Base-by-base conservation (phyloP, 139 green algal genomes). In the Picochlorum sp. region DNA sequence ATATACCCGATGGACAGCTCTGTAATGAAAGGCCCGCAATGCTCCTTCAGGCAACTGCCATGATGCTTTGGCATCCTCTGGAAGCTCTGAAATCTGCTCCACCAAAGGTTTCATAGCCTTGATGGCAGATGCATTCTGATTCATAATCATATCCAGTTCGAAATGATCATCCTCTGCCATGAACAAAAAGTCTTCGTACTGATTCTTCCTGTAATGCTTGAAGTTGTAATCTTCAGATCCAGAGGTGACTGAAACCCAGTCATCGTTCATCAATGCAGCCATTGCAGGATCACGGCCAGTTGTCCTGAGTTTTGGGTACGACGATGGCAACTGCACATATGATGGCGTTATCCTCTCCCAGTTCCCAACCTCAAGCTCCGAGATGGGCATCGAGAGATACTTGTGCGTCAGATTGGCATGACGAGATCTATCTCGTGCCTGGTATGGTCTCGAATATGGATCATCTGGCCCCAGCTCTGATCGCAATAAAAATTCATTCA, bases 171-270 rank as follows among this genome's bases (percentile, higher is more conserved):
- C 94, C 76, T 99, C 94, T 52, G 87, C 95, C 44, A 84, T 79
- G 71, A 91, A 89, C 58, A 87, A 74, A 9, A 77, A 79, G 73
- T 97, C 91, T 79, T 97, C 92, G 57, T 97, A 98, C 82, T 98
- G 94, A 74, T 99, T 99, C 75, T 97, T 97, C 65, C 92, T 83
- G 89, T 98, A 97, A 63, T 95, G 82, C 74, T 91, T 95, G 80
- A 95, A 95, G 14, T 79, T 86, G 76, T 90, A 90, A 73, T 94
- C 89, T 70, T 95, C 90, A 21, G 80, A 90, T 41, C 92, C 92
- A n/a, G 82, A 92, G 51, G 94, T 97, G 34, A 98, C 92, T 11
- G 78, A 88, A 52, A 98, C 92, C 79, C 88, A 96, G 23, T 80
- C 67, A 66, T 97, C 82, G 66, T 98, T 97, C 9, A 98, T 77